A percentile compares a stretch with the other conserved stretches of the same genome.
These are phyloP conservation scores for Dimocarpus longan DNA, from an alignment of 345 rosid species.

Conservation along the genomic window DNA sequence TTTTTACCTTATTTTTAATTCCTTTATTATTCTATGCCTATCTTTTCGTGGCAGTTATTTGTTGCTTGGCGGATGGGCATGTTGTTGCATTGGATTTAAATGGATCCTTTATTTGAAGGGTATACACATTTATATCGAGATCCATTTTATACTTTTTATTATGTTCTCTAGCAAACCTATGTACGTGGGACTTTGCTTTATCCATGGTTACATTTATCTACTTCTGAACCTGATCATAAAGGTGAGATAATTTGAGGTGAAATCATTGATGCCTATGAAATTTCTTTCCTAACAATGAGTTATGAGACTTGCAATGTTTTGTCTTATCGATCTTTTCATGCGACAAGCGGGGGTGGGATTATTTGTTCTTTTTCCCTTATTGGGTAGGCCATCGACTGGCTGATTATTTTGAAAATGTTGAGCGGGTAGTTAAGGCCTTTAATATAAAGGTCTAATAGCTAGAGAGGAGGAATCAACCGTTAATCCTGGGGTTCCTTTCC, in stretches of 20 bases:
- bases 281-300: background rate
- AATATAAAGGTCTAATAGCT: background rate
- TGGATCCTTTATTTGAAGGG: constrained; percentile 85
- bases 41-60: constrained; percentile 60
- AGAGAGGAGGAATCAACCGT: background rate
- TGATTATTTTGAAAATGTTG: background rate
- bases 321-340: background rate
- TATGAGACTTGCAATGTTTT: background rate
- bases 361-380: background rate
- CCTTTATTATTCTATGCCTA: background rate
- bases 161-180: background rate
- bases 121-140: constrained; percentile 26
- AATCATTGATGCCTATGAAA: background rate
- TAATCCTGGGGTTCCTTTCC: background rate
- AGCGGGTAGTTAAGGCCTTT: too few relatives aligned
- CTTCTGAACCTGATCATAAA: background rate
- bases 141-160: constrained; percentile 2
- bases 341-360: background rate
- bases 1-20: background rate
- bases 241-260: background rate
- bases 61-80: constrained; percentile 91
- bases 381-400: background rate
- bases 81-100: constrained; percentile 54
- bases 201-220: background rate
- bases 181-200: background rate